phyloP scores from a whole-genome alignment of 2,329 filamentous ascomycete genomes.

The Claviceps lovelessii region DNA sequence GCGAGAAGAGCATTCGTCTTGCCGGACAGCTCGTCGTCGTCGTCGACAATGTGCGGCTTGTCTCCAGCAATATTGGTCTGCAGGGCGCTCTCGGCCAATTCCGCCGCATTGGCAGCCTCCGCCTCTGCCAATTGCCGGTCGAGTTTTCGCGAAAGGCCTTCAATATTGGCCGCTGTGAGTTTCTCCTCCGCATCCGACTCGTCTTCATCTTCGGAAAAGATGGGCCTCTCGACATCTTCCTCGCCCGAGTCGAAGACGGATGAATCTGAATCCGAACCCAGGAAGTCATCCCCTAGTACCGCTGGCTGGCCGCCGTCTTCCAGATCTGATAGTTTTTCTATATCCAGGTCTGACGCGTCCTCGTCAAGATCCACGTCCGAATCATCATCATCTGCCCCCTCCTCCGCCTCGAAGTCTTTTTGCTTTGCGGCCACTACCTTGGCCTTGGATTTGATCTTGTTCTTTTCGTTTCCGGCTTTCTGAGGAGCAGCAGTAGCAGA shows the following conservation, averaged over 20 bases:
- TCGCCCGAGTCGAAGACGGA: constrained; percentile 61
- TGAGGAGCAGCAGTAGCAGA: constrained; percentile 4
- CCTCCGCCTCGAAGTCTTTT: constrained; percentile 11
- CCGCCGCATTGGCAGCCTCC: constrained; percentile 68
- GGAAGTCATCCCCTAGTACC: constrained; percentile 43
- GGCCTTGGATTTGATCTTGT: constrained; percentile 17
- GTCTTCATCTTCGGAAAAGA: constrained; percentile 93
- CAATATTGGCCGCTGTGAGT: constrained; percentile 91
- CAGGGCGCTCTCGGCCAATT: constrained; percentile 70
- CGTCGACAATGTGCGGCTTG: constrained; percentile 51
- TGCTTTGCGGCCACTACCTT: constrained; percentile 6
- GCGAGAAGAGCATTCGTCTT: constrained; percentile 55
- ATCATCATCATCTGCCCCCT: neutral
- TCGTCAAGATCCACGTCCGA: constrained; percentile 29
- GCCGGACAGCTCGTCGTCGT: constrained; percentile 40
- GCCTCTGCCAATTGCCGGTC: constrained; percentile 66
- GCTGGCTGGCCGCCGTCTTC: constrained; percentile 22
- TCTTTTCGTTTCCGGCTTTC: constrained; percentile 3
- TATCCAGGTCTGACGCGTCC: constrained; percentile 33
- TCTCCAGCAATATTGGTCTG: constrained; percentile 89
- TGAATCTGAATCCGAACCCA: constrained; percentile 38
- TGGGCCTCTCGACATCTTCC: constrained; percentile 38
- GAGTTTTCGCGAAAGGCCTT: constrained; percentile 71
- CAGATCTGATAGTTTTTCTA: constrained; percentile 24
- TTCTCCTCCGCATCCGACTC: constrained; percentile 78